Percentiles rank a stretch among this genome's conserved stretches.
phyloP scores from a whole-genome alignment of 768 basidiomycete species.

The Russula virescens region DNA sequence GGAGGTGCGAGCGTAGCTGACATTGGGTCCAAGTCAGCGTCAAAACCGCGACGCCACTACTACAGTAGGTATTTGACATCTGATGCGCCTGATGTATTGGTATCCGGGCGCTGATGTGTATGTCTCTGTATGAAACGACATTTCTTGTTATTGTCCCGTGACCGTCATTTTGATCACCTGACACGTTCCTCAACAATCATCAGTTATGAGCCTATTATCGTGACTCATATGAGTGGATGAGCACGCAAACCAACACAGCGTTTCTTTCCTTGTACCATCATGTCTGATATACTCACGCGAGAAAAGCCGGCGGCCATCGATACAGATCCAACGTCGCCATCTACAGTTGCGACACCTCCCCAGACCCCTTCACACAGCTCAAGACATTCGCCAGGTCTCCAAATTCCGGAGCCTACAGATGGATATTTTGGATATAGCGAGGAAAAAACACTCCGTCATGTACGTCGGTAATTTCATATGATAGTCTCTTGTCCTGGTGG shows the following conservation, averaged over 20 bases:
- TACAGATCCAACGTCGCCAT: background rate
- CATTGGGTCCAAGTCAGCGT: no score
- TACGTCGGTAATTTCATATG: conserved; percentile 34
- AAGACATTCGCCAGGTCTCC: conserved; percentile 29
- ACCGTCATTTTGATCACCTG: conserved; percentile 1
- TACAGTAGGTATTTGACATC: no score
- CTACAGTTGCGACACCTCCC: no score
- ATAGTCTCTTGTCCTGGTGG: background rate
- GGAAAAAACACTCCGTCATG: conserved; percentile 71
- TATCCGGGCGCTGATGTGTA: no score
- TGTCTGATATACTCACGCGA: background rate
- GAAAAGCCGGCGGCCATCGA: background rate
- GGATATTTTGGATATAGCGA: conserved; percentile 78
- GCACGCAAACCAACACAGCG: background rate
- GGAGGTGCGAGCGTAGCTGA: no score
- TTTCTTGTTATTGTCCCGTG: no score
- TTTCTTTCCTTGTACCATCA: background rate
- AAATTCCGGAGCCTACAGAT: conserved; percentile 50
- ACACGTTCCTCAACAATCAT: background rate
- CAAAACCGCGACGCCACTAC: no score
- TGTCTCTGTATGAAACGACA: no score
- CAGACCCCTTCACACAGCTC: background rate
- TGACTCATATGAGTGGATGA: background rate
- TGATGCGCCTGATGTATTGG: no score
- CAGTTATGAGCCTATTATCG: no score